Evolutionary conservation across 306 rosid genomes (phyloP), one percentile per base, ranked within the genome.

Genomic region (Vigna angularis): DNA sequence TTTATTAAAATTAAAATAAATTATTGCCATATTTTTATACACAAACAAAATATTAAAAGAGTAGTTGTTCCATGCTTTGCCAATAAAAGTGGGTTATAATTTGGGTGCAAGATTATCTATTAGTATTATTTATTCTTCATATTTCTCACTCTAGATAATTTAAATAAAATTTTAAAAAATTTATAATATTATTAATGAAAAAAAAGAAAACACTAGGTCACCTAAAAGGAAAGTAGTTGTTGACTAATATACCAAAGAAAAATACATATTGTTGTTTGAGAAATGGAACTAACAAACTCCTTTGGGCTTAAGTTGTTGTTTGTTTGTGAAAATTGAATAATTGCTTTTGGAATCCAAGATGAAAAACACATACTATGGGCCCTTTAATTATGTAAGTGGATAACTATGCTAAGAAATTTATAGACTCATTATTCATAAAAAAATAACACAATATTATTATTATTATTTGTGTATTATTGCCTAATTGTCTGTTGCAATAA

Each of bases 231-330:
- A 73, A 20, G 72, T 78, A 74, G 70, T 61, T 67, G 52, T 59
- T 53, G 78, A 74, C 62, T 22, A 74, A 66, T 57, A 49, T 24
- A 34, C 17, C 9, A 40, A 32, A n/a, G 48, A 47, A 24, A 45
- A 58, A 20, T 45, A 76, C 55, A 47, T 59, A 38, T 6, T 57
- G 50, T 73, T 59, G 70, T 75, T 30, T 74, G 87, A 84, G 73
- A 80, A 53, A 50, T 74, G 48, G 49, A 84, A 84, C 82, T 38
- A 62, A 77, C 65, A 51, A 40, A 20, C 9, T 63, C 26, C 56
- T 49, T 49, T 68, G 52, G 64, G 50, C 75, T 48, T 70, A 38
- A 73, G 68, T 73, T 45, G 17, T 78, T 48, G 78, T 75, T 77
- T 57, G 65, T 67, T 4, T 58, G 30, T 55, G 26, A 73, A 65